Evolutionary conservation across 2,329 filamentous ascomycete genomes (phyloP), one percentile per base, ranked within the genome.

Genomic region (Ceratocystis diversiconidia): DNA sequence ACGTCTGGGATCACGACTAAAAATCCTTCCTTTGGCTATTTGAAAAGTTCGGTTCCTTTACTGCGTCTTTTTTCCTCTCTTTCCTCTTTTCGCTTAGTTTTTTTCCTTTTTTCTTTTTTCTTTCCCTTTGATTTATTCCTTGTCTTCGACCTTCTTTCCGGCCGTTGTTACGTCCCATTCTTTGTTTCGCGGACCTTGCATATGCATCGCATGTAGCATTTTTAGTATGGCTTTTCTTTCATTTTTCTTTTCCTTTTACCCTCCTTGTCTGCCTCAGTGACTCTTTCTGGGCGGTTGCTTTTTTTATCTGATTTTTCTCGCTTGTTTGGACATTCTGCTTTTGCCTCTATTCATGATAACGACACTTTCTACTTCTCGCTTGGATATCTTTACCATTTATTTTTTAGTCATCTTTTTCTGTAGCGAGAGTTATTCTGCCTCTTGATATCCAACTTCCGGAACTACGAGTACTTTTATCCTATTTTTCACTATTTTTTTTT

Each of bases 351-450:
- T 59, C 55, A 59, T n/a, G 55, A 59, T 59, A 30, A 59, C 28
- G 55, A 41, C 36, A 48, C 48, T 63, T 43, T 65, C 48, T 55
- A 10, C 32, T 25, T 46, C 65, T 60, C 63, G 50, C 28, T 28
- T 66, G 46, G 28, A 66, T 46, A 60, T 62, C 61, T 57, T 28
- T 62, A 48, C 52, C 63, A 22, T 65, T 28, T 66, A 66, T 28
- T 48, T 52, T 67, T 63, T 50, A 41, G 61, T 61, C 19, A 63
- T 62, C 61, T 61, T 7, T 52, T 65, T 48, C 59, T 66, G 22
- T 15, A 43, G 41, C 32, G 41, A 59, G 46, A 60, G 50, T 48
- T 12, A 41, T 41, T n/a, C 30, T 59, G 25, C 15, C 8, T 32
- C 36, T 64, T 32, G 46, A 50, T 64, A 44, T 28, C 57, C 32